These are phyloP conservation scores for Ogataea methanolica DNA, from an alignment of 805 yeast species.

Conservation along the genomic window DNA sequence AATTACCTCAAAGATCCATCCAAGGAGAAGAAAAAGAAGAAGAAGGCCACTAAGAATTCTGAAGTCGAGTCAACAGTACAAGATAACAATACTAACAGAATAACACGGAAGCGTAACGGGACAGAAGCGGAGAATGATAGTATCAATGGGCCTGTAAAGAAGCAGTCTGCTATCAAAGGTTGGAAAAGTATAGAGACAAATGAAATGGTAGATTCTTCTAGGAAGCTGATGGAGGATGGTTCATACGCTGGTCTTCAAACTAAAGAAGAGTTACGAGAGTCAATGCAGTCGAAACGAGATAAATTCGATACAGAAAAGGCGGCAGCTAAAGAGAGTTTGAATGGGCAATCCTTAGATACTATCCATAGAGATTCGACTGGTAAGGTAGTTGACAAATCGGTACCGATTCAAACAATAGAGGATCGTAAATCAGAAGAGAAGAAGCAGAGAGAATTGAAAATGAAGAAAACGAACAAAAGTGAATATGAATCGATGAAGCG, in stretches of 20 bases:
- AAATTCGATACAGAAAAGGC: constrained; percentile 26
- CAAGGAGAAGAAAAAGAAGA: not conserved
- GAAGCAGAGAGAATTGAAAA: constrained; percentile 23
- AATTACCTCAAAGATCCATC: not conserved
- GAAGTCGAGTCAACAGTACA: not conserved
- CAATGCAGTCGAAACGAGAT: constrained; percentile 20
- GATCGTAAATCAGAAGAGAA: constrained; percentile 12
- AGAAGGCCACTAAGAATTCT: not conserved
- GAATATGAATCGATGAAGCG: constrained; percentile 35
- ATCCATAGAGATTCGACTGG: constrained; percentile 64
- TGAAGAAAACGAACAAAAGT: constrained; percentile 32
- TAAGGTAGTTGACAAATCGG: constrained; percentile 20
- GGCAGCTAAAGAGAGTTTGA: constrained; percentile 13
- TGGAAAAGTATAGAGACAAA: constrained; percentile 20
- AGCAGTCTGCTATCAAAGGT: constrained; percentile 7
- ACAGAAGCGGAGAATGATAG: not conserved
- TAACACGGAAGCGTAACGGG: not conserved
- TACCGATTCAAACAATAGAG: constrained; percentile 5
- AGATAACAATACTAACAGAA: not conserved
- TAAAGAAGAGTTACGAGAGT: constrained; percentile 36
- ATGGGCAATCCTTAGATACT: constrained; percentile 25
- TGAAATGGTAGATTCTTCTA: constrained; percentile 12
- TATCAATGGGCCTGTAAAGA: not conserved
- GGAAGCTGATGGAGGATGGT: constrained; percentile 18
- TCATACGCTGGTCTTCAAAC: constrained; percentile 41